phyloP scores from a whole-genome alignment of 208 protist species.

The Endotrypanum monterogeii region DNA sequence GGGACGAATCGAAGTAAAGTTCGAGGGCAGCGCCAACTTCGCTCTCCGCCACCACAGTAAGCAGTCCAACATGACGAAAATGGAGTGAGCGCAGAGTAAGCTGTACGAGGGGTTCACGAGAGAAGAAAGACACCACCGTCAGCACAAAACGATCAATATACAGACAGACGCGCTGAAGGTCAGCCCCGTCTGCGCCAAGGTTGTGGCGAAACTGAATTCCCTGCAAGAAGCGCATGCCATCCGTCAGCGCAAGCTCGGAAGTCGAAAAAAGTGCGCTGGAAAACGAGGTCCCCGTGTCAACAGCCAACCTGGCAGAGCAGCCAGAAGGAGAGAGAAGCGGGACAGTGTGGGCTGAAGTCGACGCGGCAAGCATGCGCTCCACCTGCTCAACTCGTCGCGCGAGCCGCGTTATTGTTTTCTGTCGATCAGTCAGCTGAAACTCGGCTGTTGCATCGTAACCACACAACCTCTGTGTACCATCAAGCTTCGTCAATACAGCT shows the following conservation, averaged over 20 bases:
- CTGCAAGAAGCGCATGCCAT: slow-evolving; percentile 16
- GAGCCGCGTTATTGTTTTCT: slow-evolving; percentile 29
- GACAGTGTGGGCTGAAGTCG: slow-evolving; percentile 7
- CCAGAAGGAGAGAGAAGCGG: slow-evolving; percentile 13
- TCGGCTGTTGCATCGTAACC: slow-evolving; percentile 1
- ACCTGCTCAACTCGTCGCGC: slow-evolving; percentile 23
- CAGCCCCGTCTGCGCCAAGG: not conserved
- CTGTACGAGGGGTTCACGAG: slow-evolving; percentile 22
- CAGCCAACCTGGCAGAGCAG: not conserved
- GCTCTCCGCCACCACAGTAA: slow-evolving; percentile 24
- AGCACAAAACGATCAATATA: slow-evolving; percentile 26
- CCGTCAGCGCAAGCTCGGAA: slow-evolving; percentile 21
- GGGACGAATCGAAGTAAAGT: slow-evolving; percentile 15
- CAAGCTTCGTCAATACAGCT: slow-evolving; percentile 8
- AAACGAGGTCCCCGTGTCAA: not conserved
- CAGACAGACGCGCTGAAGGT: slow-evolving; percentile 26
- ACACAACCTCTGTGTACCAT: not conserved
- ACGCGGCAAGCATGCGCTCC: slow-evolving; percentile 16
- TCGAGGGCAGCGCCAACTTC: slow-evolving; percentile 18
- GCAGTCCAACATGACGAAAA: slow-evolving; percentile 21
- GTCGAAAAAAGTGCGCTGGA: slow-evolving; percentile 22
- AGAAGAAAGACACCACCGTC: slow-evolving; percentile 22
- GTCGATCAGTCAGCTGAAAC: slow-evolving; percentile 16
- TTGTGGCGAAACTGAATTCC: slow-evolving; percentile 32
- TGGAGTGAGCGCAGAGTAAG: slow-evolving; percentile 21